These are phyloP conservation scores for Alliaria petiolata DNA, from an alignment of 345 rosid species.

Conservation along the genomic window DNA sequence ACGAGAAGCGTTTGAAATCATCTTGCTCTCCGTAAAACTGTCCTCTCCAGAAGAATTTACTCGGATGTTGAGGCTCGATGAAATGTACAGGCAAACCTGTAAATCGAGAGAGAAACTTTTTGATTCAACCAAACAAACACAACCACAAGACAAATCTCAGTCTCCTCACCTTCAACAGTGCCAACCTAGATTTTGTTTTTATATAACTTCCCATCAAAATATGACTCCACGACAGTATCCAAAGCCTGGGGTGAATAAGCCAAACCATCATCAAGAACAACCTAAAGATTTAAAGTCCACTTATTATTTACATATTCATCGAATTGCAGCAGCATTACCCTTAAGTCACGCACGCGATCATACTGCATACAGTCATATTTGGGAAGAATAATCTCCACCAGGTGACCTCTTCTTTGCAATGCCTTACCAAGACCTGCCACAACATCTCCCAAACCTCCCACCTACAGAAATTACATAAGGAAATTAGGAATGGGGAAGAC, in stretches of 20 bases:
- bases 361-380: conserved; percentile 96
- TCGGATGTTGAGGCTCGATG: conserved; percentile 95
- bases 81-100: conserved; percentile 96
- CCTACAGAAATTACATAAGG: conserved; percentile 38
- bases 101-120: conserved; percentile 18
- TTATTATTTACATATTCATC: background rate
- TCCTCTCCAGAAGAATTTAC: conserved; percentile 95
- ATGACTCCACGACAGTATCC: conserved; percentile 77
- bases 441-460: conserved; percentile 98
- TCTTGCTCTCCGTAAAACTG: conserved; percentile 88
- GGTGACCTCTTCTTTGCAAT: conserved; percentile 89
- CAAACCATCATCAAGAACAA: conserved; percentile 14
- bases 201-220: conserved; percentile 76
- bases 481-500: background rate
- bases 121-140: conserved; percentile 24
- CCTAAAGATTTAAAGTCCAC: background rate
- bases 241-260: conserved; percentile 53
- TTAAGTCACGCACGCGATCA: conserved; percentile 59
- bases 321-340: conserved; percentile 46
- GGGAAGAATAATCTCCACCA: conserved; percentile 89
- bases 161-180: conserved; percentile 62
- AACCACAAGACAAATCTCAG: conserved; percentile 1
- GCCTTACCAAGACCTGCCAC: conserved; percentile 94
- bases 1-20: conserved; percentile 93
- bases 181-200: conserved; percentile 95